A percentile compares a stretch with the other conserved stretches of the same genome.
phyloP scores from a whole-genome alignment of 257 asterid species.

The Ophiorrhiza pumila region DNA sequence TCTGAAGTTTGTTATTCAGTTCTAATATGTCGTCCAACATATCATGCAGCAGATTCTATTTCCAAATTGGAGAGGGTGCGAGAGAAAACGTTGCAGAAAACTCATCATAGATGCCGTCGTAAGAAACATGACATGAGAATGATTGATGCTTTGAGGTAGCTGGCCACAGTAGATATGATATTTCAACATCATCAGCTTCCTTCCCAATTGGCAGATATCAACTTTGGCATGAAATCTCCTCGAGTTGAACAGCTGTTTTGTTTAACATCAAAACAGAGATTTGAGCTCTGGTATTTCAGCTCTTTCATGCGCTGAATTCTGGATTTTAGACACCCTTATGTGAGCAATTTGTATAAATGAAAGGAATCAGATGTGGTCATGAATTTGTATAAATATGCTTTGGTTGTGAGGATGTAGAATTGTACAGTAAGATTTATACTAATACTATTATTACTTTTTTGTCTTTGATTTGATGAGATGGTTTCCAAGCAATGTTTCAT shows the following conservation, averaged over 20 bases:
- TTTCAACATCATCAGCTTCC: not conserved
- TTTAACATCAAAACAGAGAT: not conserved
- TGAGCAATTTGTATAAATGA: not conserved
- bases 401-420: not conserved
- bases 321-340: not conserved
- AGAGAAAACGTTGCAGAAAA: slow-evolving; percentile 76
- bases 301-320: not conserved
- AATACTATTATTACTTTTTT: not conserved
- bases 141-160: slow-evolving; percentile 14
- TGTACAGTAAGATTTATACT: not conserved
- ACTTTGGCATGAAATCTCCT: not conserved
- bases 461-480: not conserved
- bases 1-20: not conserved
- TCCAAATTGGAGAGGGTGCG: slow-evolving; percentile 63
- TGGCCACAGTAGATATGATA: not conserved
- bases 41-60: slow-evolving; percentile 34
- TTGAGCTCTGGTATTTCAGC: not conserved
- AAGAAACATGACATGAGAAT: slow-evolving; percentile 73
- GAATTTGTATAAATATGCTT: not conserved
- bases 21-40: slow-evolving; percentile 1
- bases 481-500: too few relatives aligned
- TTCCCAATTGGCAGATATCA: not conserved
- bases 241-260: not conserved
- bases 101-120: slow-evolving; percentile 85
- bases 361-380: not conserved